Conservation (phyloP, 2,329 filamentous ascomycete genomes). For the Aspergillus bombycis region DNA sequence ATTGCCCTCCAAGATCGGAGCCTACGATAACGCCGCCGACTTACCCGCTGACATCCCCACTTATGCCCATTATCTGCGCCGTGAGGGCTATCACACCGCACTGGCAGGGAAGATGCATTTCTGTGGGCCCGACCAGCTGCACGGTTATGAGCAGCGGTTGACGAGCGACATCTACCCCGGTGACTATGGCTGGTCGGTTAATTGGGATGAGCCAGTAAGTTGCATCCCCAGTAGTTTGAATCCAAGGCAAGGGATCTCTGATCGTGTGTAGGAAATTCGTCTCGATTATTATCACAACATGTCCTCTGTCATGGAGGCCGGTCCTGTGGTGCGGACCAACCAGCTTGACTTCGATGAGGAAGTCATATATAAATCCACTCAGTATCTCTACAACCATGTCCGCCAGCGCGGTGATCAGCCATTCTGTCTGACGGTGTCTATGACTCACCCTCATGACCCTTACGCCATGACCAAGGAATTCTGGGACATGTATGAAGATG, state of each 20-base stretch:
- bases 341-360: conserved; percentile 96
- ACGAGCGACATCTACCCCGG: conserved; percentile 96
- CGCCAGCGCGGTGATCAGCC: conserved; percentile 77
- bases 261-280: conserved; percentile 51
- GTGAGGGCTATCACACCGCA: conserved; percentile 84
- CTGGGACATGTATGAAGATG: conserved; percentile 88
- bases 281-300: conserved; percentile 97
- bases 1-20: conserved; percentile 86
- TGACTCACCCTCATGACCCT: conserved; percentile 92
- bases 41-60: conserved; percentile 84
- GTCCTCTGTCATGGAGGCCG: conserved; percentile 88
- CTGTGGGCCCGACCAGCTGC: conserved; percentile 83
- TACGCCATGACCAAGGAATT: conserved; percentile 93
- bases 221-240: background rate
- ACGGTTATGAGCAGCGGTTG: conserved; percentile 88
- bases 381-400: conserved; percentile 89
- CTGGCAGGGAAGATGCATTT: conserved; percentile 98
- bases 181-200: conserved; percentile 91
- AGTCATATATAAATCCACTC: conserved; percentile 87
- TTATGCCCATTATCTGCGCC: conserved; percentile 87
- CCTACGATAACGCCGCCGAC: conserved; percentile 88
- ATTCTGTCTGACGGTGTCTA: conserved; percentile 86
- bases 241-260: background rate
- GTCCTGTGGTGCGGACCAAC: conserved; percentile 86
- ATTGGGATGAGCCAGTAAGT: conserved; percentile 82